Base-by-base conservation (phyloP, 768 basidiomycete genomes). In the Boletus rufocinnamomeus region DNA sequence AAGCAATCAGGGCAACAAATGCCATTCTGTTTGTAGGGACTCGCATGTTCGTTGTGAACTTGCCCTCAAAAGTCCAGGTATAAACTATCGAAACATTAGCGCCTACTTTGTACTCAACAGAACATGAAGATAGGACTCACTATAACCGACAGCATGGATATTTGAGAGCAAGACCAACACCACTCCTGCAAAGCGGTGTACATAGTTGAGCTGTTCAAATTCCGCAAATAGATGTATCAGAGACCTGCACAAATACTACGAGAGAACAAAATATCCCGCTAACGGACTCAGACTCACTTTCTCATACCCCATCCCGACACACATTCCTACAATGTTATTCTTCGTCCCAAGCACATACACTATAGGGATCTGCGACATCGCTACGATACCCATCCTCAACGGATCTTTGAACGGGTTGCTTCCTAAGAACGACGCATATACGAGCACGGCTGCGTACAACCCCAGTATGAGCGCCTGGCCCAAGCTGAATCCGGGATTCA, bases 171-270 rank as follows among this genome's bases (percentile, higher is more conserved):
- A 28, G 23, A 78, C 73, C 28, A 81, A 49, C 55, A 81, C 57
- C 6, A 73, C 58, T 16, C 85, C 84, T 1, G 75, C 70, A 66
- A 79, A 80, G n/a, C 83, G 82, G 65, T 86, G 84, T 27, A 85
- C 66, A 66, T 74, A 82, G 67, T 84, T 84, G 56, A 82, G 66
- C 77, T 84, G 60, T 47, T 59, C 58, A 47, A 32, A 37, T 52
- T 43, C 8, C 44, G 11, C 19, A 46, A 28, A n/a, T 3, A 40
- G 23, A 41, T 21, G n/a, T 3, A 35, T 35, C 32, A 34, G 23
- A 14, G 4, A 50, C 57, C 37, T 49, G 38, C 37, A 30, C 27
- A 19, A 21, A 44, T 2, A n/a, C 30, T 19, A 6, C 21, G 14
- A 16, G 25, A 37, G 38, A 27, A 43, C 14, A 49, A 37, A 34